Evolutionary conservation across 176 grass and related monocot genomes (phyloP).

Genomic region (Saccharum spontaneum): DNA sequence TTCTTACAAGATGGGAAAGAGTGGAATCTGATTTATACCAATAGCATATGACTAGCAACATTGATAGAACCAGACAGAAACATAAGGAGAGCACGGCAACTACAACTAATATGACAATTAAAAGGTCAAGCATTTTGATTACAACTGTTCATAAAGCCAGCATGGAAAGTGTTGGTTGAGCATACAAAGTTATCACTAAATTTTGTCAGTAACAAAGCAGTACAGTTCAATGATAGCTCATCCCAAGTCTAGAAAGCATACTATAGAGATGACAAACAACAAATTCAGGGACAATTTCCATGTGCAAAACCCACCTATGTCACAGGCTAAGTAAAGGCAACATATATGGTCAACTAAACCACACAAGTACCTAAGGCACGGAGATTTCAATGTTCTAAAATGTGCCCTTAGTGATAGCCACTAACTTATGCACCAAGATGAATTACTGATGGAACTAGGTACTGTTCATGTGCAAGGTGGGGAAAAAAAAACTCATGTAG

Average conservation of each 20-base stretch:
- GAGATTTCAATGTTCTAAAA: constrained; percentile 27
- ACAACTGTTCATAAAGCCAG: neutral
- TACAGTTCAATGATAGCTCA: neutral
- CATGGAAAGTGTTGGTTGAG: neutral
- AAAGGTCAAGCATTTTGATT: neutral
- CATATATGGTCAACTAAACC: neutral
- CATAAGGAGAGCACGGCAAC: neutral
- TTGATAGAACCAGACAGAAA: neutral
- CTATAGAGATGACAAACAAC: neutral
- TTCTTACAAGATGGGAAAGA: neutral
- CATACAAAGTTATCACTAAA: neutral
- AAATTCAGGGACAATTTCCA: neutral
- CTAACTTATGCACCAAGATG: neutral
- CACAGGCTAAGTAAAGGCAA: neutral
- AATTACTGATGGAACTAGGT: constrained; percentile 27
- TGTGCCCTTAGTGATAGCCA: neutral
- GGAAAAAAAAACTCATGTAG: too few species aligned
- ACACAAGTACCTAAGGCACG: neutral
- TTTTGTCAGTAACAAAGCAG: neutral
- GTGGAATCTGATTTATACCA: neutral
- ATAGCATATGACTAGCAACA: constrained; percentile 8
- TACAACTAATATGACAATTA: neutral
- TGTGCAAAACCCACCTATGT: too few species aligned
- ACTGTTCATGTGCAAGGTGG: neutral
- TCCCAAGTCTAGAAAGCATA: neutral